Conservation (phyloP, 805 yeast species). For the Pichia eremophila region DNA sequence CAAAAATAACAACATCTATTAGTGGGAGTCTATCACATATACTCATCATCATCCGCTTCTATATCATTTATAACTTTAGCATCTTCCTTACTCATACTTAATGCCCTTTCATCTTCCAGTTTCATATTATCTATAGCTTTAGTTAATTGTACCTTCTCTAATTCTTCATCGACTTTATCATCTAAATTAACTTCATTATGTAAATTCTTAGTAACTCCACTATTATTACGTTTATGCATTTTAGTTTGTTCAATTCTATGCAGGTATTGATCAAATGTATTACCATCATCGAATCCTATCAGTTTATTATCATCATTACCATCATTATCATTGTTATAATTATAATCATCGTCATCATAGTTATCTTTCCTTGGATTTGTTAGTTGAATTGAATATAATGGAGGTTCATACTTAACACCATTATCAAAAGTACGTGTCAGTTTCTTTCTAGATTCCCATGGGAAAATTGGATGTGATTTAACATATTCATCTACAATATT, state of each 20-base stretch:
- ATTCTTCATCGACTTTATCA: background rate
- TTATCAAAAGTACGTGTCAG: constrained; percentile 16
- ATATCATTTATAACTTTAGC: background rate
- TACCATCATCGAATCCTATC: constrained; percentile 17
- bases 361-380: constrained; percentile 3
- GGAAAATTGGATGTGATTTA: constrained; percentile 26
- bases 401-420: constrained; percentile 10
- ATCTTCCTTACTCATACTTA: background rate
- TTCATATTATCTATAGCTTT: background rate
- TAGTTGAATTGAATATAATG: constrained; percentile 10
- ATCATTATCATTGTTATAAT: background rate
- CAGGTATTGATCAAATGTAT: constrained; percentile 3
- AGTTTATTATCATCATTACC: constrained; percentile 2
- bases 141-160: background rate
- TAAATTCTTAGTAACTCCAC: background rate
- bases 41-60: background rate
- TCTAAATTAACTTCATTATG: background rate
- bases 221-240: background rate
- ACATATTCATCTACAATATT: constrained; percentile 16
- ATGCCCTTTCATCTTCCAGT: background rate
- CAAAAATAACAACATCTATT: no score
- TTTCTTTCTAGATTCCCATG: constrained; percentile 22
- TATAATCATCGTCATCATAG: background rate
- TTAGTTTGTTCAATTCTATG: background rate
- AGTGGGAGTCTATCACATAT: no score